A percentile compares a stretch with the other conserved stretches of the same genome.
Evolutionary conservation across 345 rosid species (phyloP).

Genomic region (Firmiana major): DNA sequence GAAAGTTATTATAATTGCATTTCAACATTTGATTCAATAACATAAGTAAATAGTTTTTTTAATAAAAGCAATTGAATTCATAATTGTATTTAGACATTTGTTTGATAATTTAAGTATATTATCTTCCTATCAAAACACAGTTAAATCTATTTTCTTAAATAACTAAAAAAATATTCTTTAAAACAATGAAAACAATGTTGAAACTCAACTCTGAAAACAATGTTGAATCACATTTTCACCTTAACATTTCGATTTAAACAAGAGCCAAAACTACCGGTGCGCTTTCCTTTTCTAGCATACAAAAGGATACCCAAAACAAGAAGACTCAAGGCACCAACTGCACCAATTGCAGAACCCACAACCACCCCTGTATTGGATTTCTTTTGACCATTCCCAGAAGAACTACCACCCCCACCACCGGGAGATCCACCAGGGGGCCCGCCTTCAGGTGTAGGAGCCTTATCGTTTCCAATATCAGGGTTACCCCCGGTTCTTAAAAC

Average conservation of each 20-base stretch:
- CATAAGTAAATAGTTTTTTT: no score
- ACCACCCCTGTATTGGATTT: slow-evolving; percentile 39
- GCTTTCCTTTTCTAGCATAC: slow-evolving; percentile 32
- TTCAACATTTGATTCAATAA: no score
- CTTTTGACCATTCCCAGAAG: slow-evolving; percentile 28
- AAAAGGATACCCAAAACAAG: slow-evolving; percentile 48
- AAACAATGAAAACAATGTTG: no score
- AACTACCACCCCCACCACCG: slow-evolving; percentile 6
- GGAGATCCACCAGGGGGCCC: slow-evolving; percentile 10
- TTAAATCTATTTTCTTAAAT: no score
- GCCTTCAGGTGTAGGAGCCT: slow-evolving; percentile 7
- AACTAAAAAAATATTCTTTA: no score
- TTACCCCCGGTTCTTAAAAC: slow-evolving; percentile 45
- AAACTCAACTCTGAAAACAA: neutral
- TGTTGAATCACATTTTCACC: neutral
- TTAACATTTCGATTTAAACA: no score
- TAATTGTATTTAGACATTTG: no score
- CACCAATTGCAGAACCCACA: slow-evolving; percentile 55
- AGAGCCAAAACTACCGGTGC: slow-evolving; percentile 29
- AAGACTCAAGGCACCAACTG: slow-evolving; percentile 34
- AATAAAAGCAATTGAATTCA: neutral
- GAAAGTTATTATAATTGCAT: no score
- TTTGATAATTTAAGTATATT: no score
- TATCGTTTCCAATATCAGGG: slow-evolving; percentile 39
- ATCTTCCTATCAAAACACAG: no score